phyloP scores from a whole-genome alignment of 345 rosid species.

The Hevea brasiliensis region DNA sequence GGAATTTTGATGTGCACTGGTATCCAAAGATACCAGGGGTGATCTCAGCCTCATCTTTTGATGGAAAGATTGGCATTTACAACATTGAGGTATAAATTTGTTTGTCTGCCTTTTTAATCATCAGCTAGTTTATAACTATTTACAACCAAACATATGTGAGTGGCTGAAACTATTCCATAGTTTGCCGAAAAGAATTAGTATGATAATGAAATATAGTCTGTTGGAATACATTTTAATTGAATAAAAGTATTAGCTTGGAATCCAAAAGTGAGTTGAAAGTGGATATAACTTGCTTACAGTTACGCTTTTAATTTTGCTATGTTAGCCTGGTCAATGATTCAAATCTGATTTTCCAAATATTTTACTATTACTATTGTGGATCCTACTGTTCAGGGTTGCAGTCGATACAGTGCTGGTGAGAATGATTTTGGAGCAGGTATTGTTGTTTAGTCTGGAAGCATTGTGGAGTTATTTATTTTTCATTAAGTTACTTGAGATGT shows the following conservation, averaged over 20 bases:
- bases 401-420: conserved; percentile 57
- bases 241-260: neutral
- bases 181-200: neutral
- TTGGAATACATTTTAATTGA: neutral
- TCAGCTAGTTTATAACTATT: neutral
- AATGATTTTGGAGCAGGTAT: conserved; percentile 67
- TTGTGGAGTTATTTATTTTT: neutral
- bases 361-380: neutral
- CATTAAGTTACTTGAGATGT: neutral
- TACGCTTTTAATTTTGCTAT: too few relatives aligned
- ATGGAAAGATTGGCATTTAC: conserved; percentile 90
- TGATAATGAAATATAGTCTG: neutral
- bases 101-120: neutral
- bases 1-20: conserved; percentile 99
- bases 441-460: conserved; percentile 1
- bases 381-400: conserved; percentile 67
- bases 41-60: conserved; percentile 95
- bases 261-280: neutral
- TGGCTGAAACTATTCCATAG: neutral
- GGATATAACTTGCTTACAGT: neutral
- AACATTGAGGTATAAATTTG: conserved; percentile 74
- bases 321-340: neutral
- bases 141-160: neutral
- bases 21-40: conserved; percentile 94
- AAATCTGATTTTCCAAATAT: neutral